Evolutionary conservation across 257 asterid genomes (phyloP), one percentile per base, ranked within the genome.

Genomic region (Ocimum tenuiflorum): DNA sequence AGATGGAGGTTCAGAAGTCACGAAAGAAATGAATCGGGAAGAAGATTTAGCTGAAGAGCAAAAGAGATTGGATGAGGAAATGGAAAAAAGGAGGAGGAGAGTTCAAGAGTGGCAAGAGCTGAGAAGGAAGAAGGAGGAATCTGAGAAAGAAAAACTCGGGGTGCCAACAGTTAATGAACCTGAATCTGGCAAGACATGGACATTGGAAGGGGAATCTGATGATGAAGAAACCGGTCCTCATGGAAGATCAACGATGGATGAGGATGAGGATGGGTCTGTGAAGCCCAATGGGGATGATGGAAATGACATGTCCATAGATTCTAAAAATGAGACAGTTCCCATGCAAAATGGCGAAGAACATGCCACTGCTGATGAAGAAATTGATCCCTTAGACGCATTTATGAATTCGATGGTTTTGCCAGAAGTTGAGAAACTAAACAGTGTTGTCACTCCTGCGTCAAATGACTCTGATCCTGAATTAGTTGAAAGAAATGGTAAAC

Each of bases 71-170:
- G 97, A 86, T 8, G 96, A 91, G 15, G 96, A 91, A 77, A 84
- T 84, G 84, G 96, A 88, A 51, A 88, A 88, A 63, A 75, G 96
- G 77, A 85, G 96, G 27, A 86, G 88, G 77, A 81, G 96, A 78
- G 97, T 88, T 64, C 96, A 88, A 74, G 97, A 91, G 79, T 91
- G 96, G 97, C 97, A 91, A 61, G 95, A 88, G 75, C 58, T 78
- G 60, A 84, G 77, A 76, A 81, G 94, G 69, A 84, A 79, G 80
- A 83, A 73, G 68, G 94, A 87, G 78, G 89, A 88, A 55, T 76
- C 86, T 17, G 95, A 91, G 77, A 83, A 80, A 73, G 95, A 86
- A 63, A 68, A 79, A 47, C 86, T 69, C 58, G 97, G 91, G 68
- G 86, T 77, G 54, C 73, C 79, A 24, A 79, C 24, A 38, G 72